Evolutionary conservation across 495 filamentous ascomycete species (phyloP).

Genomic region (Neurospora discreta): DNA sequence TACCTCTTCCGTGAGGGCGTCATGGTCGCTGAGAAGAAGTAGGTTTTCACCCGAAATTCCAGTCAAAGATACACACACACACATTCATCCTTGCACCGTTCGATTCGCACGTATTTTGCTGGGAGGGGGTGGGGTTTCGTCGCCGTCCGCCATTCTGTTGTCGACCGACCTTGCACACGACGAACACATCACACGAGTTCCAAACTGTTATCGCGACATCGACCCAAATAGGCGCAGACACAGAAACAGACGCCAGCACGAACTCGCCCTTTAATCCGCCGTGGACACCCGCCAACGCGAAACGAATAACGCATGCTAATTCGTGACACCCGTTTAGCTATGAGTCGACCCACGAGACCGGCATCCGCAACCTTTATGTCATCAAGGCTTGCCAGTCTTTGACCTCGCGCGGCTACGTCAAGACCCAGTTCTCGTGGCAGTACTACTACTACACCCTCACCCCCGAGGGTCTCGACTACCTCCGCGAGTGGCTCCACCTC

Average conservation of each 20-base stretch:
- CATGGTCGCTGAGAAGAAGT: conserved; percentile 95
- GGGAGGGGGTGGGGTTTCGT: neutral
- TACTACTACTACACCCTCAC: conserved; percentile 99
- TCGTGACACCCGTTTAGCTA: conserved; percentile 15
- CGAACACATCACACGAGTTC: neutral
- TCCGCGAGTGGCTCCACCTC: conserved; percentile 99
- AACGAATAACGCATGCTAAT: conserved; percentile 16
- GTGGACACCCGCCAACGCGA: neutral
- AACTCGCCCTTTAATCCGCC: neutral
- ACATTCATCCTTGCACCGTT: neutral
- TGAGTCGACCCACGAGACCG: conserved; percentile 27
- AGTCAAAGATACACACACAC: neutral
- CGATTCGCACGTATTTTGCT: neutral
- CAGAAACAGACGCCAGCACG: neutral
- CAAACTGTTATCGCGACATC: conserved; percentile 61
- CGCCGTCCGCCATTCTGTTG: neutral
- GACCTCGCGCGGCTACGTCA: conserved; percentile 93
- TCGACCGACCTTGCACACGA: neutral
- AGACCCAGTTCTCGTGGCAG: conserved; percentile 99
- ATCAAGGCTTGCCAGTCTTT: conserved; percentile 98
- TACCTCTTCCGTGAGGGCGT: conserved; percentile 99
- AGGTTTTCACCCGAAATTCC: conserved; percentile 13
- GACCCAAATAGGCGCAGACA: conserved; percentile 32
- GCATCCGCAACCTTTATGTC: conserved; percentile 94
- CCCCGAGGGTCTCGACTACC: conserved; percentile 98